Percentiles rank a stretch among this genome's conserved stretches.
Conservation (phyloP, 2,329 filamentous ascomycete genomes). For the Ceratocystis albifundus region DNA sequence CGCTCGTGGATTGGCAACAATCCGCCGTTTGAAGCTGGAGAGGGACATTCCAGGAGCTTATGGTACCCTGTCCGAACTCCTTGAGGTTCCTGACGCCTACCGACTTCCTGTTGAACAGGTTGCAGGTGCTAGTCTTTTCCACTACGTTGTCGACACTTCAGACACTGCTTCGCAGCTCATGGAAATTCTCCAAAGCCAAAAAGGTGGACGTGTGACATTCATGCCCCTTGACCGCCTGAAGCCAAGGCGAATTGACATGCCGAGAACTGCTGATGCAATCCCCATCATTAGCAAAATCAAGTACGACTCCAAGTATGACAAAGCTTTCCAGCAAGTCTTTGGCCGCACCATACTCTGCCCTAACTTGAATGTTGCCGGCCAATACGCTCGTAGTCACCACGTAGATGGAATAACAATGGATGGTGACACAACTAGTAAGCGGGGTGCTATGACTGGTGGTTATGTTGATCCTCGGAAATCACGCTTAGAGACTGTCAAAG, state of each 20-base stretch:
- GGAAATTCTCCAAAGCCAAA: constrained; percentile 65
- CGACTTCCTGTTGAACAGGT: constrained; percentile 85
- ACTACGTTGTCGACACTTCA: constrained; percentile 90
- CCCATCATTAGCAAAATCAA: constrained; percentile 75
- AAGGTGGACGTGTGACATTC: constrained; percentile 80
- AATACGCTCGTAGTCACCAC: constrained; percentile 84
- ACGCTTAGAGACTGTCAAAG: constrained; percentile 70
- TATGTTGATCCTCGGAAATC: constrained; percentile 81
- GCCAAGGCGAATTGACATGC: constrained; percentile 60
- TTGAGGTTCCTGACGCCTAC: constrained; percentile 74
- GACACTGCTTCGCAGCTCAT: constrained; percentile 74
- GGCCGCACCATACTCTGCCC: constrained; percentile 91
- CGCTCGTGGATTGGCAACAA: constrained; percentile 72
- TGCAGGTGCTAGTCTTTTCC: constrained; percentile 83
- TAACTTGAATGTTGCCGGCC: constrained; percentile 71
- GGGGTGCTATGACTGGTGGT: constrained; percentile 88
- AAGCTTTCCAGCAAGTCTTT: constrained; percentile 88
- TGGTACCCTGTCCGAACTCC: constrained; percentile 84
- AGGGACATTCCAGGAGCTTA: constrained; percentile 75
- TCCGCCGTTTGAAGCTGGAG: constrained; percentile 70
- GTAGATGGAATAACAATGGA: constrained; percentile 90
- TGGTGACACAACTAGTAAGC: constrained; percentile 88
- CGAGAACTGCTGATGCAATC: constrained; percentile 75
- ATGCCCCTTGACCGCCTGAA: constrained; percentile 81
- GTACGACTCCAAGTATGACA: constrained; percentile 65